Base-by-base conservation (phyloP, 345 rosid species). In the Rhizophora mangle region DNA sequence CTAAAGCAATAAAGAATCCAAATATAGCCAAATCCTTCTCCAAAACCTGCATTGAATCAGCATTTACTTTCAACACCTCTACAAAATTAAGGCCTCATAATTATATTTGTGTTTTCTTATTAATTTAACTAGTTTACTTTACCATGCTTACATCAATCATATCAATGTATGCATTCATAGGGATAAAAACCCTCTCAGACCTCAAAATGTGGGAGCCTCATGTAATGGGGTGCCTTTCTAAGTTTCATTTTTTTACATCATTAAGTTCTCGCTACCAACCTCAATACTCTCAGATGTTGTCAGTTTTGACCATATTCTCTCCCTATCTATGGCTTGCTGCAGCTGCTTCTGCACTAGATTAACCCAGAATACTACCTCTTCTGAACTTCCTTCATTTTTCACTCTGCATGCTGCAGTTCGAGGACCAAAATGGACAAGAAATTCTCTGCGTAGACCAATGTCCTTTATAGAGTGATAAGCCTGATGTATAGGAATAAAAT, bases 1-100 rank as follows among this genome's bases (percentile, higher is more conserved):
- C 99, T 32, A 95, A 79, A 63, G 96, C 96, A 79, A 92, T 92
- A 77, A 95, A 95, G 85, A 92, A 91, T 70, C 99, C 99, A 85
- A 95, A 92, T 69, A 92, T 86, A 82, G 99, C 93, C 84, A 95
- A 86, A 84, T 95, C 99, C 83, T 86, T 90, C 76, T 87, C 96
- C 87, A 95, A 78, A 59, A 90, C 88, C 97, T 95, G 95, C 82
- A 79, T 65, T 73, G 76, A 72, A 68, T 68, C 60, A 69, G 70
- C 67, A 70, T 30, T 56, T 36, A 47, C 47, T 60, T 67, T 76
- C 64, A 73, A 53, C 55, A 19, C 68, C 65, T 66, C 68, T 9
- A 46, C 32, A 39, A 29, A 21, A 65, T 5, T 34, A 52, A 57
- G 21, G 36, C 27, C 9, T 27, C 29, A 31, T 59, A 49, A 21